These are phyloP conservation scores for Yamadazyma jaroonii DNA, from an alignment of 1,139 yeast species.

Conservation along the genomic window DNA sequence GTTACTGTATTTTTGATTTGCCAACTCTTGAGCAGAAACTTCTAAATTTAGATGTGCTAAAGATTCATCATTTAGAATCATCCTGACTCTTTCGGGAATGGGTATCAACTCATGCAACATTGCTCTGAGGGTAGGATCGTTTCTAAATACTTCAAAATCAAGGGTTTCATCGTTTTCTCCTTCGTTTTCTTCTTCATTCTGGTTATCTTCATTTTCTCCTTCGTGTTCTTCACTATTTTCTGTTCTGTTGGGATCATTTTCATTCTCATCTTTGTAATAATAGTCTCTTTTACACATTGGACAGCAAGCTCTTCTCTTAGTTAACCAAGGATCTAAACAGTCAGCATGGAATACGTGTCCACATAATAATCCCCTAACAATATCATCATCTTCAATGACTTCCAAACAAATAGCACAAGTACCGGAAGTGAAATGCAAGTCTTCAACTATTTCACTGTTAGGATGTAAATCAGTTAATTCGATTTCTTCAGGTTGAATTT, in stretches of 20 bases:
- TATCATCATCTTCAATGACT: conserved; percentile 56
- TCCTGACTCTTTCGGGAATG: conserved; percentile 37
- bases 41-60: conserved; percentile 36
- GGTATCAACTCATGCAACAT: conserved; percentile 42
- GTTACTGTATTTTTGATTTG: conserved; percentile 33
- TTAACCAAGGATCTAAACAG: conserved; percentile 84
- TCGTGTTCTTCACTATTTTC: conserved; percentile 3
- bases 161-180: conserved; percentile 21
- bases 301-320: conserved; percentile 73
- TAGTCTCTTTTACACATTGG: conserved; percentile 82
- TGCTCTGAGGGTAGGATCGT: conserved; percentile 38
- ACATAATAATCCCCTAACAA: conserved; percentile 71
- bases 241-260: conserved; percentile 4
- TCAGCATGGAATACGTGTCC: conserved; percentile 82
- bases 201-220: neutral
- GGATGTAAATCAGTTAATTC: conserved; percentile 5
- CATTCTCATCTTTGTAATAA: conserved; percentile 34
- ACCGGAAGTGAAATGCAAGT: conserved; percentile 63
- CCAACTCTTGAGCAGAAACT: conserved; percentile 36
- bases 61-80: conserved; percentile 29
- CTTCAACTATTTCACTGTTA: conserved; percentile 5
- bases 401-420: conserved; percentile 81
- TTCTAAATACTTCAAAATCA: conserved; percentile 42
- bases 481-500: conserved; percentile 3
- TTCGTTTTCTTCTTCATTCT: conserved; percentile 15